Conservation (phyloP, 2,329 filamentous ascomycete genomes). For the Mycosphaerella sp. region DNA sequence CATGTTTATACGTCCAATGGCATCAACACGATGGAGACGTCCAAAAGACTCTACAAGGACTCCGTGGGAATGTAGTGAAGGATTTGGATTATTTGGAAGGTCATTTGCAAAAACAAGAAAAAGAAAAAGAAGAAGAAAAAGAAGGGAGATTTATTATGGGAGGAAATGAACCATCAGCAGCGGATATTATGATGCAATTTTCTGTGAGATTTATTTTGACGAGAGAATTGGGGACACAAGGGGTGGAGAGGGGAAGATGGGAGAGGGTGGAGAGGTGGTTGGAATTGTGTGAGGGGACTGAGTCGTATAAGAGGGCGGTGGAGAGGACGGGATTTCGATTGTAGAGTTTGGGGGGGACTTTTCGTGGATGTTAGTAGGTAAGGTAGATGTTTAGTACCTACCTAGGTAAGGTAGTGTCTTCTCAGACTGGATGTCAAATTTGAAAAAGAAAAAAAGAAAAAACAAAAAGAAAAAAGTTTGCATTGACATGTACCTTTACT, state of each 20-base stretch:
- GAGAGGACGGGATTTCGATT: slow-evolving; percentile 37
- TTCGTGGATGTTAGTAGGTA: too few species aligned
- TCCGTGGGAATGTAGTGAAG: slow-evolving; percentile 41
- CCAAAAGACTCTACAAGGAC: slow-evolving; percentile 34
- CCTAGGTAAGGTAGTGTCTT: too few species aligned
- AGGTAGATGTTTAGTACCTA: too few species aligned
- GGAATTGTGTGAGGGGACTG: slow-evolving; percentile 33
- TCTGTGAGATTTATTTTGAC: slow-evolving; percentile 36
- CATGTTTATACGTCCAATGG: slow-evolving; percentile 43
- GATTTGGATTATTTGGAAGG: slow-evolving; percentile 43
- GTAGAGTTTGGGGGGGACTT: slow-evolving; percentile 2
- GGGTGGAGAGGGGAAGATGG: slow-evolving; percentile 27
- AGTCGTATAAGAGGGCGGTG: slow-evolving; percentile 36
- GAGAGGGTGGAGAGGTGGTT: slow-evolving; percentile 34
- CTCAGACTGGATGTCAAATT: too few species aligned
- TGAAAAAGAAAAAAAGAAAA: too few species aligned
- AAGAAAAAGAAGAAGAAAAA: too few species aligned
- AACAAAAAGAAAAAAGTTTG: too few species aligned
- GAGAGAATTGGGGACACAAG: slow-evolving; percentile 35
- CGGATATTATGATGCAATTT: slow-evolving; percentile 45
- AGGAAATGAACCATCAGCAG: too few species aligned
- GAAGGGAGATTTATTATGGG: slow-evolving; percentile 37
- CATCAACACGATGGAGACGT: slow-evolving; percentile 35
- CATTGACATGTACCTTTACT: too few species aligned
- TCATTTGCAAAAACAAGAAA: too few species aligned